A percentile compares a stretch with the other conserved stretches of the same genome.
Conservation (phyloP, 345 rosid genomes). For the Adansonia digitata region DNA sequence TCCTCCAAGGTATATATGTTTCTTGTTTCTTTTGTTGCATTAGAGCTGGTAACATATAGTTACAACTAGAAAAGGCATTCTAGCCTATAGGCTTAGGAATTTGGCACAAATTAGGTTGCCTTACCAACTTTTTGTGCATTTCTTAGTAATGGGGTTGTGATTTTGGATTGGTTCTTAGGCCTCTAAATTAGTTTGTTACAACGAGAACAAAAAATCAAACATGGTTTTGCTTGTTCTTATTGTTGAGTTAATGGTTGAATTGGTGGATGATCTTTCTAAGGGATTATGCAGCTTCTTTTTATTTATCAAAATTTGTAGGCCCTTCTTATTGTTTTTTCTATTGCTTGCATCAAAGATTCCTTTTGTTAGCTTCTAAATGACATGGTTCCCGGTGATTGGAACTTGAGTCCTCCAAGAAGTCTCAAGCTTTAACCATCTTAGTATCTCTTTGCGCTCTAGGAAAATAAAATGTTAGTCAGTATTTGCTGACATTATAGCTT, state of each 20-base stretch:
- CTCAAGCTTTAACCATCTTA: background rate
- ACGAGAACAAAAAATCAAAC: background rate
- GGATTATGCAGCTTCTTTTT: background rate
- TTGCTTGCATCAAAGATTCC: background rate
- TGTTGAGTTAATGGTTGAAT: background rate
- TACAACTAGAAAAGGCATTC: background rate
- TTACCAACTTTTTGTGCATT: background rate
- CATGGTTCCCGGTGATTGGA: background rate
- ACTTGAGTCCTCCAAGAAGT: background rate
- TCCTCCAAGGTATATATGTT: slow-evolving; percentile 64
- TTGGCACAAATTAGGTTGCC: background rate
- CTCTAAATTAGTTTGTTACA: background rate
- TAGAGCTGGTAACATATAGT: background rate
- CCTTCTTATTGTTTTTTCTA: background rate
- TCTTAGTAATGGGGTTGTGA: background rate
- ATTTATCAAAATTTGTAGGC: background rate
- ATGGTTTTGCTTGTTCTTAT: background rate
- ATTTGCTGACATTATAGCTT: background rate
- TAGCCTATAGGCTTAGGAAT: background rate
- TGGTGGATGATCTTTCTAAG: background rate
- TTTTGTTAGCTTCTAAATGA: background rate
- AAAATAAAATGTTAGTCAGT: background rate
- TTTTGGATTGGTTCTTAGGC: background rate
- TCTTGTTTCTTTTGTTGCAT: background rate
- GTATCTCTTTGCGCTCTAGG: background rate